These are phyloP conservation scores for Scalesia atractyloides DNA, from an alignment of 129 eudicot species.

Conservation along the genomic window DNA sequence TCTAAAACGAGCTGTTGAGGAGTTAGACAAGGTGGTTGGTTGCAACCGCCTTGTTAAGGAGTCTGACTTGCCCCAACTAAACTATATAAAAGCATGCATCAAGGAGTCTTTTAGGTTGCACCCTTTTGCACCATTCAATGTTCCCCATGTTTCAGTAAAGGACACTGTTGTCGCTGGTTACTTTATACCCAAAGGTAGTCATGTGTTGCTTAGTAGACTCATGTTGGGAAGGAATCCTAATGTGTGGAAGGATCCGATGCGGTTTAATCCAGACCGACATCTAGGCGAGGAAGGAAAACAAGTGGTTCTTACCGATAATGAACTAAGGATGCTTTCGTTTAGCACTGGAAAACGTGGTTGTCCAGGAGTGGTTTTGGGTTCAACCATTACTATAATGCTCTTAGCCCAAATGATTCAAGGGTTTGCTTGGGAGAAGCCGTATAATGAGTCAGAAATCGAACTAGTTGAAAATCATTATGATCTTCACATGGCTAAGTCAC, in stretches of 20 bases:
- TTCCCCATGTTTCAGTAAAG: conserved; percentile 22
- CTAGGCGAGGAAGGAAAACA: background rate
- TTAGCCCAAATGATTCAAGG: conserved; percentile 1
- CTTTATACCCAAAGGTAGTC: conserved; percentile 5
- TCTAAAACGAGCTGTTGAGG: conserved; percentile 16
- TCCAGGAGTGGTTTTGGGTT: background rate
- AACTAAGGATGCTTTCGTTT: background rate
- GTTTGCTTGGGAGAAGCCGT: background rate
- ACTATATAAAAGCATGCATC: background rate
- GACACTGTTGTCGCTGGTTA: background rate
- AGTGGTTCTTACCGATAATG: conserved; percentile 1
- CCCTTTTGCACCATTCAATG: conserved; percentile 13
- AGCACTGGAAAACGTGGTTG: conserved; percentile 8
- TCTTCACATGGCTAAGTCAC: background rate
- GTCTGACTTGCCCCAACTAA: conserved; percentile 24
- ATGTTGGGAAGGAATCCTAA: too few relatives aligned
- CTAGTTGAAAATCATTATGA: background rate
- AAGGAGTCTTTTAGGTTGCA: too few relatives aligned
- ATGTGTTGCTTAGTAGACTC: too few relatives aligned
- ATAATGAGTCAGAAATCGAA: background rate
- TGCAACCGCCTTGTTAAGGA: conserved; percentile 25
- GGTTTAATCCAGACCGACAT: background rate
- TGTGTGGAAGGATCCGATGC: background rate
- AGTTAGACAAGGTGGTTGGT: conserved; percentile 28
- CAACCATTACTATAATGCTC: background rate